A percentile compares a stretch with the other conserved stretches of the same genome.
Evolutionary conservation across 371 early-diverging fungal species (phyloP).

Genomic region (Saksenaea oblongispora): DNA sequence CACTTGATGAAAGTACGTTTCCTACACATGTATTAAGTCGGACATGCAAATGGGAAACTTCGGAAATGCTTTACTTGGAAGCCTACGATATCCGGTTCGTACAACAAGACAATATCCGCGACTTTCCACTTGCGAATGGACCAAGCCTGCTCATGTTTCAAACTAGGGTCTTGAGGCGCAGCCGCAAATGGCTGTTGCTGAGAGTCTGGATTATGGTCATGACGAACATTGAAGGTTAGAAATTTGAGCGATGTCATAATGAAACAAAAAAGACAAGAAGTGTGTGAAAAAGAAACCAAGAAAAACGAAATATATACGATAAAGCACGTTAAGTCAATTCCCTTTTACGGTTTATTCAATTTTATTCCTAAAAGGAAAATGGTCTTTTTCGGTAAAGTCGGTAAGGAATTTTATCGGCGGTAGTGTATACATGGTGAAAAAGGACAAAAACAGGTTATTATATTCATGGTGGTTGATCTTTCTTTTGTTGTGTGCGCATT

Average conservation of each 20-base stretch:
- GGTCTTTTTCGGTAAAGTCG: neutral
- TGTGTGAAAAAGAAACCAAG: slow-evolving; percentile 10
- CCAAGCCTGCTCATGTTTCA: slow-evolving; percentile 47
- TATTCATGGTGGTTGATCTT: neutral
- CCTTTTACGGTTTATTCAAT: neutral
- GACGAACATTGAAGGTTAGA: slow-evolving; percentile 50
- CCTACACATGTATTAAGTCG: slow-evolving; percentile 22
- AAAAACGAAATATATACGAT: neutral
- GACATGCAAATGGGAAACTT: neutral
- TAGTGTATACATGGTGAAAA: neutral
- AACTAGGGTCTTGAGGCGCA: slow-evolving; percentile 21
- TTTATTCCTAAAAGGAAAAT: neutral
- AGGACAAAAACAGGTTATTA: neutral
- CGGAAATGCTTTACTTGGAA: slow-evolving; percentile 32
- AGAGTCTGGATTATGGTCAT: slow-evolving; percentile 30
- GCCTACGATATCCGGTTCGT: slow-evolving; percentile 46
- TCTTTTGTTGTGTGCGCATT: neutral
- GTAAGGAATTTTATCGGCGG: neutral
- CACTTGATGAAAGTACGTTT: slow-evolving; percentile 49
- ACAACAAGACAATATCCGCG: slow-evolving; percentile 45
- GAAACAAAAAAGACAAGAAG: slow-evolving; percentile 7
- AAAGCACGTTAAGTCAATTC: slow-evolving; percentile 12
- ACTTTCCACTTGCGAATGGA: slow-evolving; percentile 49
- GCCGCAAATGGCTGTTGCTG: slow-evolving; percentile 24
- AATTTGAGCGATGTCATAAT: slow-evolving; percentile 22